These are phyloP conservation scores for Chlamydomonas sp. DNA, from an alignment of 139 green algal species.

Conservation along the genomic window DNA sequence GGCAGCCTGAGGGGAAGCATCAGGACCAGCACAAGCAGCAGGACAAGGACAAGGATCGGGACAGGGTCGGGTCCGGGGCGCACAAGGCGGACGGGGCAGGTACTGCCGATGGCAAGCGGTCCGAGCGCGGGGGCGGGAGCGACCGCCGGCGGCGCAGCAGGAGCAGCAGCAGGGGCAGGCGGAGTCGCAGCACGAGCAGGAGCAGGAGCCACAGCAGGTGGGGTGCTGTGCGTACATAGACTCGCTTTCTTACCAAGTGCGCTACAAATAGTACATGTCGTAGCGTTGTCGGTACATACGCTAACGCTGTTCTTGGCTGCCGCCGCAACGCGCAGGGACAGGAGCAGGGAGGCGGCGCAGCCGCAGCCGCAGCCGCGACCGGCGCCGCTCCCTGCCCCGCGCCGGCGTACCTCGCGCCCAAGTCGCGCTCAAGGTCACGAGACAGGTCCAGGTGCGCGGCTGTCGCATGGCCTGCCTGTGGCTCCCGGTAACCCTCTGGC, in stretches of 20 bases:
- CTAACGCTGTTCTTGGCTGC: no score
- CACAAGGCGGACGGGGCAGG: background rate
- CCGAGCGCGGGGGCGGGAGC: background rate
- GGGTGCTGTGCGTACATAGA: no score
- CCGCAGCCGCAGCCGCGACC: background rate
- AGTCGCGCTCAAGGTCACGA: no score
- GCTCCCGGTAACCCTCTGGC: no score
- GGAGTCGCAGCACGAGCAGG: background rate
- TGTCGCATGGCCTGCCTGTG: no score
- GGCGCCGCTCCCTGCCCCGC: background rate
- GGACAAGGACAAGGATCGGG: conserved; percentile 1
- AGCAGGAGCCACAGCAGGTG: background rate
- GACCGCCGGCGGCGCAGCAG: background rate
- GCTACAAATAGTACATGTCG: no score
- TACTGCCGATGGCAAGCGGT: background rate
- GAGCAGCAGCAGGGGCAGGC: background rate
- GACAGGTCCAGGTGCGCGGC: no score
- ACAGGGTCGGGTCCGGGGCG: background rate
- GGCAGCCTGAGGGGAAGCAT: conserved; percentile 8
- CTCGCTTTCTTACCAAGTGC: no score
- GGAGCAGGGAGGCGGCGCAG: background rate
- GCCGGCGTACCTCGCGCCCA: no score
- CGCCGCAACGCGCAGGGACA: background rate
- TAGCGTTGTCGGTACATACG: no score
- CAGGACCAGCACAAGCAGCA: conserved; percentile 14